Conservation (phyloP, 495 filamentous ascomycete species). For the Lasiosphaeriaceae sp. region DNA sequence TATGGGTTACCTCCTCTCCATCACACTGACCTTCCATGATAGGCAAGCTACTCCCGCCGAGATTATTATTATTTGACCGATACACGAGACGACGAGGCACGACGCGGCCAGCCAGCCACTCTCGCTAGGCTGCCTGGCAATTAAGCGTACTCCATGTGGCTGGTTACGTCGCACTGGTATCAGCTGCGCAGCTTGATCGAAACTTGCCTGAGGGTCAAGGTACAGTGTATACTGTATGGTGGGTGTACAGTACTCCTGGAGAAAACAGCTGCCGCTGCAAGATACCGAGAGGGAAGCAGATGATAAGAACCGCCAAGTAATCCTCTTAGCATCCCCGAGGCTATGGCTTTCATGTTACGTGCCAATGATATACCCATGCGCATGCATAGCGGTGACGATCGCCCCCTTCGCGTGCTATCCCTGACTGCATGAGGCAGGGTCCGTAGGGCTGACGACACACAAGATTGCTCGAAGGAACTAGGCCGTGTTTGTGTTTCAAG, state of each 20-base stretch:
- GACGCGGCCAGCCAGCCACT: too few species aligned
- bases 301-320: background rate
- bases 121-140: too few species aligned
- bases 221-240: too few species aligned
- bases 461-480: background rate
- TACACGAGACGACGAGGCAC: too few species aligned
- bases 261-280: background rate
- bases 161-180: too few species aligned
- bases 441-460: background rate
- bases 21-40: too few species aligned
- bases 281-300: background rate
- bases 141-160: too few species aligned
- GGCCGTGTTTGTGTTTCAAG: background rate
- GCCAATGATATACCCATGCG: background rate
- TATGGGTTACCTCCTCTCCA: too few species aligned
- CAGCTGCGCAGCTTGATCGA: too few species aligned
- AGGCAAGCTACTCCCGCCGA: too few species aligned
- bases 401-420: background rate
- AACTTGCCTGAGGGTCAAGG: too few species aligned
- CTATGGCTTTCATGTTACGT: background rate
- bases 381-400: background rate
- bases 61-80: too few species aligned
- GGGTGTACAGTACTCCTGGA: background rate
- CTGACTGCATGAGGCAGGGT: background rate
- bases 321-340: background rate